phyloP scores from a whole-genome alignment of 2,329 filamentous ascomycete species.

The Thelonectria blattea region DNA sequence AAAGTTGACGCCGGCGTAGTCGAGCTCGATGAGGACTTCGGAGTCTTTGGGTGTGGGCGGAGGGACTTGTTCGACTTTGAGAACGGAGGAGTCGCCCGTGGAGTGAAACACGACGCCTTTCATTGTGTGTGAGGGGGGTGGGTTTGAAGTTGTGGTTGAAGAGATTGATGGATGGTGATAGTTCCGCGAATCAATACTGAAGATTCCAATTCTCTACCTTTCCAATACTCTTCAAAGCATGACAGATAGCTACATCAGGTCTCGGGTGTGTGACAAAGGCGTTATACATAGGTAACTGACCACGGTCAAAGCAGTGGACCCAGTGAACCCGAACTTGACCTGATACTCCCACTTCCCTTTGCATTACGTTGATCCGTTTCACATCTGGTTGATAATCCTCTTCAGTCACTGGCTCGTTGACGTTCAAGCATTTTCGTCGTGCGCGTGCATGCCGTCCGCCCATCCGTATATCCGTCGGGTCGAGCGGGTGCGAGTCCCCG shows the following conservation, averaged over 20 bases:
- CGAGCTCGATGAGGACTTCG: constrained; percentile 2
- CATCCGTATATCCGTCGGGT: background rate
- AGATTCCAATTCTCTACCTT: too few relatives aligned
- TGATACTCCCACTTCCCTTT: too few relatives aligned
- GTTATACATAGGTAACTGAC: too few relatives aligned
- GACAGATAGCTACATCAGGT: too few relatives aligned
- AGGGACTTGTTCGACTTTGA: background rate
- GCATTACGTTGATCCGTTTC: background rate
- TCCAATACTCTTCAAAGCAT: too few relatives aligned
- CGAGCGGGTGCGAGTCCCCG: background rate
- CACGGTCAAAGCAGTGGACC: too few relatives aligned
- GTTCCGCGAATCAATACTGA: background rate
- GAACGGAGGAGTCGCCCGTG: constrained; percentile 2
- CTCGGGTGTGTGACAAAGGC: too few relatives aligned
- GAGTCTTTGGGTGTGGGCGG: background rate
- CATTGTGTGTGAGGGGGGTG: background rate
- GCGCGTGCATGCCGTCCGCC: background rate
- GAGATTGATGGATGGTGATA: background rate
- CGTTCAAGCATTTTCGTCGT: background rate
- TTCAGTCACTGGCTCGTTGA: background rate
- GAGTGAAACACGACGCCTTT: background rate
- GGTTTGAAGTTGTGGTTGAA: background rate
- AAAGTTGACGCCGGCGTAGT: constrained; percentile 10
- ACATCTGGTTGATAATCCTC: background rate
- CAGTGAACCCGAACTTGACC: too few relatives aligned